Base-by-base conservation (phyloP, 78 protist genomes). In the Dictyostelium citrinum region DNA sequence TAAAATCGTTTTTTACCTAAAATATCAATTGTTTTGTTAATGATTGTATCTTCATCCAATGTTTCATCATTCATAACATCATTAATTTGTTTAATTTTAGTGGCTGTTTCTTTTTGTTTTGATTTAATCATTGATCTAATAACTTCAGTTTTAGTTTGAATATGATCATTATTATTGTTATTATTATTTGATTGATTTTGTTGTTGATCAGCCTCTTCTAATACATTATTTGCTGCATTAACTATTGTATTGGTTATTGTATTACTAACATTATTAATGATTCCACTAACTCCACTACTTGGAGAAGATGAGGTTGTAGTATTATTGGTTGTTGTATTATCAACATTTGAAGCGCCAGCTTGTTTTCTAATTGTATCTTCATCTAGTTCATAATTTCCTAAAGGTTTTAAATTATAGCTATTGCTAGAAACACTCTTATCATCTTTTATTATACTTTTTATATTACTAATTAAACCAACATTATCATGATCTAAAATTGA, bases 1-100 rank as follows among this genome's bases (percentile, higher is more conserved):
- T 84, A 71, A 16, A 84, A 35, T 51, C 91, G 45, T 33, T 58
- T 84, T 24, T 17, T 49, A 49, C 83, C 81, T 12, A 75, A 10
- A 5, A 75, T 43, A 41, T 75, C 81, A 5, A 75, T 43, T 22
- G 58, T 75, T 33, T 75, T 75, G 6, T 4, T 43, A 12, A 75
- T 41, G 3, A 16, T 5, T 22, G 81, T 75, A 41, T 35, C 81
- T 22, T 75, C 81, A 41, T 75, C 61, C 8, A 41, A 17, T 8
- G 81, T 41, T 20, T 75, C 81, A 75, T 75, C 81, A 41, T 75
- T 22, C 22, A 43, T 75, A n/a, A 75, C 58, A 5, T 41, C 58
- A 41, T 75, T 75, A 2, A 75, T 75, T 43, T 75, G 20, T 75
- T 41, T 27, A 22, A 75, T 31, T 43, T 75, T 75, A n/a, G n/a